Conservation (phyloP, 495 filamentous ascomycete genomes). For the Thermothielavioides terrestris region DNA sequence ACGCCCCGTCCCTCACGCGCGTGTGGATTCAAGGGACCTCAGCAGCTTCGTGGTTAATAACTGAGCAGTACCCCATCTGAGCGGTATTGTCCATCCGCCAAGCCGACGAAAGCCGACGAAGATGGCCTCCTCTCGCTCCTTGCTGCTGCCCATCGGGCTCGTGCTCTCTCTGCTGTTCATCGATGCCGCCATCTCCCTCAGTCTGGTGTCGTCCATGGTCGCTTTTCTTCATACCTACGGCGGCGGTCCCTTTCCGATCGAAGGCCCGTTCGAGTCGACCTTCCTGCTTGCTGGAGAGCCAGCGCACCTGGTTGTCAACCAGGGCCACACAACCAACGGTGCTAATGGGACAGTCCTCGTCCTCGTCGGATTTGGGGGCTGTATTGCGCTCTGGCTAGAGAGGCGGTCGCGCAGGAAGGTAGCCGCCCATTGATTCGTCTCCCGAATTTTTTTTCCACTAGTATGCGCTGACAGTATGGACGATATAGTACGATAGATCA, state of each 20-base stretch:
- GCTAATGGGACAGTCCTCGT: constrained; percentile 44
- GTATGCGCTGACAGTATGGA: neutral
- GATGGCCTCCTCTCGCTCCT: neutral
- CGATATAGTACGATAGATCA: constrained; percentile 11
- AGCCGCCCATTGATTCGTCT: neutral
- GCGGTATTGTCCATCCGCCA: too few relatives aligned
- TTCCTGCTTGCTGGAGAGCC: constrained; percentile 37
- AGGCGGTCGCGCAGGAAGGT: constrained; percentile 22
- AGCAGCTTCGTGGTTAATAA: too few relatives aligned
- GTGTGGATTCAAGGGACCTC: too few relatives aligned
- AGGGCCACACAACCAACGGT: constrained; percentile 43
- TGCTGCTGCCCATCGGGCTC: constrained; percentile 1
- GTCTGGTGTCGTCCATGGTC: constrained; percentile 42
- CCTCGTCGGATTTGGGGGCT: constrained; percentile 38
- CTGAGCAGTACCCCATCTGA: too few relatives aligned
- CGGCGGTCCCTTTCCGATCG: constrained; percentile 28
- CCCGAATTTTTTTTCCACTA: neutral
- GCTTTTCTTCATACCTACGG: constrained; percentile 36
- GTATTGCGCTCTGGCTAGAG: constrained; percentile 32
- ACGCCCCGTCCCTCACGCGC: too few relatives aligned
- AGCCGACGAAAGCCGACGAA: too few relatives aligned
- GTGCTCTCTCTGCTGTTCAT: constrained; percentile 26
- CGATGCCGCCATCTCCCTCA: constrained; percentile 37
- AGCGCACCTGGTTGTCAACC: constrained; percentile 31
- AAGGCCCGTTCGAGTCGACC: constrained; percentile 18